Evolutionary conservation across 371 early-diverging fungal species (phyloP).

Genomic region (Apophysomyces sp.): DNA sequence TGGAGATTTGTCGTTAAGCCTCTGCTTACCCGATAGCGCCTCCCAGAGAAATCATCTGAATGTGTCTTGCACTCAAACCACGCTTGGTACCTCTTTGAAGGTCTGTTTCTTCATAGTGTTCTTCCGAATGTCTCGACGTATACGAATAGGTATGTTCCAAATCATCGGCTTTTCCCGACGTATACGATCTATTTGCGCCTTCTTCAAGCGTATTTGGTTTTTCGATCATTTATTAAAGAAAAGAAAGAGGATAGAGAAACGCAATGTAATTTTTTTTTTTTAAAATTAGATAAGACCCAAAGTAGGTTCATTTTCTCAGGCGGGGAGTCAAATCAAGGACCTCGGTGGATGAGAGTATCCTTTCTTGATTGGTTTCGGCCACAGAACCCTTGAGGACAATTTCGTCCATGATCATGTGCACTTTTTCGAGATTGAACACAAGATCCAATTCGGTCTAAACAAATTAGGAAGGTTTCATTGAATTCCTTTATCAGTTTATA

Average conservation of each 20-base stretch:
- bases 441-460: constrained; percentile 50
- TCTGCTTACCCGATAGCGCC: constrained; percentile 26
- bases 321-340: neutral
- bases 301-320: neutral
- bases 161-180: neutral
- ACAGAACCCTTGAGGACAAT: constrained; percentile 42
- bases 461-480: constrained; percentile 4
- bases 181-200: neutral
- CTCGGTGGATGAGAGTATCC: constrained; percentile 9
- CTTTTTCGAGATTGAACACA: constrained; percentile 48
- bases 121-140: neutral
- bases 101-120: neutral
- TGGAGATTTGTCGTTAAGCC: neutral
- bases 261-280: neutral
- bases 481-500: neutral
- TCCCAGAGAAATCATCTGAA: constrained; percentile 76
- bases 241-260: neutral
- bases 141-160: neutral
- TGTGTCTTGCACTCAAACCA: constrained; percentile 62
- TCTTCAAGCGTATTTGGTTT: neutral
- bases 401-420: constrained; percentile 52
- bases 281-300: neutral
- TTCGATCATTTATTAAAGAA: neutral
- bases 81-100: constrained; percentile 37
- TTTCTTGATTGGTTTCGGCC: constrained; percentile 27